phyloP scores from a whole-genome alignment of 352 stramenopile genomes.

The Phytophthora hibernalis region DNA sequence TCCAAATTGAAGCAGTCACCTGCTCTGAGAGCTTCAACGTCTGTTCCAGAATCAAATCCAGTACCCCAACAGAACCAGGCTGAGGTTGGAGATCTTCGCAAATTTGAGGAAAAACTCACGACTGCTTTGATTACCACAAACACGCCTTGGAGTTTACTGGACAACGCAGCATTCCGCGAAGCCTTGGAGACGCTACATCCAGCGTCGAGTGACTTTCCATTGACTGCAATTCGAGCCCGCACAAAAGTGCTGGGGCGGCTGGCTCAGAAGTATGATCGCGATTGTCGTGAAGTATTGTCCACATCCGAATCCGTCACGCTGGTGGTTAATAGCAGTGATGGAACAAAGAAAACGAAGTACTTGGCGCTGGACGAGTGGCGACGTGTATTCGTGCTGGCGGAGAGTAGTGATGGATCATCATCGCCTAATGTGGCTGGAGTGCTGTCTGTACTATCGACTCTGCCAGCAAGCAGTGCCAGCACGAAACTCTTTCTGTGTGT shows the following conservation, averaged over 20 bases:
- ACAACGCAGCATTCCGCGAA: constrained; percentile 38
- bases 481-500: constrained; percentile 31
- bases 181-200: constrained; percentile 31
- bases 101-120: constrained; percentile 44
- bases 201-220: constrained; percentile 26
- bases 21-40: not conserved
- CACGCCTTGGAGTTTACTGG: constrained; percentile 36
- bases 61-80: not conserved
- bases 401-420: constrained; percentile 1
- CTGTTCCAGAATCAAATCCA: not conserved
- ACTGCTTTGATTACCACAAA: constrained; percentile 34
- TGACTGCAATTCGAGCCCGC: constrained; percentile 34
- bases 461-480: constrained; percentile 5
- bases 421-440: constrained; percentile 21
- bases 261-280: constrained; percentile 31
- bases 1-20: constrained; percentile 2
- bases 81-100: constrained; percentile 11
- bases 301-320: constrained; percentile 27
- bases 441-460: constrained; percentile 10
- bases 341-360: constrained; percentile 15
- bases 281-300: constrained; percentile 28
- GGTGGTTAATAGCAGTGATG: constrained; percentile 11
- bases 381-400: constrained; percentile 37
- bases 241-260: constrained; percentile 38
- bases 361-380: constrained; percentile 34